Evolutionary conservation across 768 basidiomycete genomes (phyloP).

Genomic region (Boletus edulis): DNA sequence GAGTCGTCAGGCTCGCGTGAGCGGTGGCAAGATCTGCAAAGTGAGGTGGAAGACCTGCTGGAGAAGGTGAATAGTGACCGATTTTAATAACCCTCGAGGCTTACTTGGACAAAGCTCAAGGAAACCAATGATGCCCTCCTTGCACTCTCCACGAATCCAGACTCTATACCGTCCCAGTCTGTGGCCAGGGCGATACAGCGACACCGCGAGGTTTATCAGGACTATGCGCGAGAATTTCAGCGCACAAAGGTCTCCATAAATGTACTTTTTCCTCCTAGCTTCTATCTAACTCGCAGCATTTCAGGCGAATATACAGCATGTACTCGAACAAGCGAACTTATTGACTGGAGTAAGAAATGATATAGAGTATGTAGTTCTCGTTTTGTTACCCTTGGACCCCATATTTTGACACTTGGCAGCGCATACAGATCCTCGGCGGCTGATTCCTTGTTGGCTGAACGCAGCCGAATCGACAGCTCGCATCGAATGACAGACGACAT

Average conservation of each 20-base stretch:
- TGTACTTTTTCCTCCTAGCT: neutral
- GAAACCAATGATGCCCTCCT: slow-evolving; percentile 84
- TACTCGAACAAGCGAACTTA: slow-evolving; percentile 83
- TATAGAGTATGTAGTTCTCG: slow-evolving; percentile 67
- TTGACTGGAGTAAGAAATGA: slow-evolving; percentile 91
- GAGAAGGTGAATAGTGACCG: slow-evolving; percentile 60
- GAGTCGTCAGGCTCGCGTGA: slow-evolving; percentile 69
- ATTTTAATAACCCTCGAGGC: neutral
- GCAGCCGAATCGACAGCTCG: slow-evolving; percentile 86
- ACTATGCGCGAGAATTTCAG: slow-evolving; percentile 79
- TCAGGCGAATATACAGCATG: slow-evolving; percentile 76
- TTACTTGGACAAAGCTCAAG: slow-evolving; percentile 56
- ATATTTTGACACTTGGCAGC: slow-evolving; percentile 38
- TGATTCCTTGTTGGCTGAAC: slow-evolving; percentile 84
- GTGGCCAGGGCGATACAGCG: slow-evolving; percentile 89
- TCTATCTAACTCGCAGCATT: neutral
- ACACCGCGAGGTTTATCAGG: slow-evolving; percentile 86
- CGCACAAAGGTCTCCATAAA: slow-evolving; percentile 69
- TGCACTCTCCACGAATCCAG: slow-evolving; percentile 61
- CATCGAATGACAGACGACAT: slow-evolving; percentile 95
- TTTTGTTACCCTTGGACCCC: neutral
- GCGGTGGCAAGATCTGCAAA: slow-evolving; percentile 80
- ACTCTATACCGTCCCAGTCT: slow-evolving; percentile 66
- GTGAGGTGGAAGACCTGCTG: slow-evolving; percentile 81
- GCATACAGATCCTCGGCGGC: slow-evolving; percentile 89